Evolutionary conservation across 805 yeast species (phyloP).

Genomic region (Candida ovalis): DNA sequence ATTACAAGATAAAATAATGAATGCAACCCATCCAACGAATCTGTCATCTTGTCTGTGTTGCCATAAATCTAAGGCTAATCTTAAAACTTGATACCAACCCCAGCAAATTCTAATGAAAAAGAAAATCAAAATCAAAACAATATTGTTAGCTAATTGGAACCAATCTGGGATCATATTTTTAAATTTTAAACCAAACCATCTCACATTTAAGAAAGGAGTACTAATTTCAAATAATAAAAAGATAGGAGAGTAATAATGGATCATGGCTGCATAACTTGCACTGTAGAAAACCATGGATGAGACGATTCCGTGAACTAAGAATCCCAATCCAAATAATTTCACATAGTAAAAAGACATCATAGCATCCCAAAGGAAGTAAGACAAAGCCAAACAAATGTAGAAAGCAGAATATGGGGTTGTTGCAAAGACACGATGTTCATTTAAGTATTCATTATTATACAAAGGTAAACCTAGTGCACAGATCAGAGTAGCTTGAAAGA

Average conservation of each 20-base stretch:
- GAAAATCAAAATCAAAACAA: slow-evolving; percentile 31
- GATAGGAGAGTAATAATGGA: slow-evolving; percentile 32
- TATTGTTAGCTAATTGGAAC: slow-evolving; percentile 31
- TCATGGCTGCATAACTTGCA: slow-evolving; percentile 22
- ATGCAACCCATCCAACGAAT: slow-evolving; percentile 25
- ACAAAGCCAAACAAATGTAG: slow-evolving; percentile 29
- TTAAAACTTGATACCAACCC: slow-evolving; percentile 36
- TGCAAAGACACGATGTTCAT: slow-evolving; percentile 30
- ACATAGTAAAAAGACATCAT: slow-evolving; percentile 26
- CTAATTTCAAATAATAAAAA: slow-evolving; percentile 35
- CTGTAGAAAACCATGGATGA: slow-evolving; percentile 31
- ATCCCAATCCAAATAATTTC: slow-evolving; percentile 32
- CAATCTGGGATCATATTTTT: slow-evolving; percentile 22
- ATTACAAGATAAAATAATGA: slow-evolving; percentile 29
- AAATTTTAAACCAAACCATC: slow-evolving; percentile 36
- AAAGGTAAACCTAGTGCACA: slow-evolving; percentile 28
- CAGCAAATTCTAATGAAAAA: slow-evolving; percentile 34
- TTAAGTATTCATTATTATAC: slow-evolving; percentile 25
- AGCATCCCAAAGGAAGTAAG: slow-evolving; percentile 37
- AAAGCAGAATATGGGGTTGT: slow-evolving; percentile 32
- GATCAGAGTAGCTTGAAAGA: slow-evolving; percentile 31
- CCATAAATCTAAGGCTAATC: slow-evolving; percentile 27
- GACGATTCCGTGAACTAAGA: slow-evolving; percentile 34
- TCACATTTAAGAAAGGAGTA: slow-evolving; percentile 34
- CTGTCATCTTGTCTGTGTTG: slow-evolving; percentile 25